These are phyloP conservation scores for Auricularia sp. DNA, from an alignment of 768 basidiomycete species.

Conservation along the genomic window DNA sequence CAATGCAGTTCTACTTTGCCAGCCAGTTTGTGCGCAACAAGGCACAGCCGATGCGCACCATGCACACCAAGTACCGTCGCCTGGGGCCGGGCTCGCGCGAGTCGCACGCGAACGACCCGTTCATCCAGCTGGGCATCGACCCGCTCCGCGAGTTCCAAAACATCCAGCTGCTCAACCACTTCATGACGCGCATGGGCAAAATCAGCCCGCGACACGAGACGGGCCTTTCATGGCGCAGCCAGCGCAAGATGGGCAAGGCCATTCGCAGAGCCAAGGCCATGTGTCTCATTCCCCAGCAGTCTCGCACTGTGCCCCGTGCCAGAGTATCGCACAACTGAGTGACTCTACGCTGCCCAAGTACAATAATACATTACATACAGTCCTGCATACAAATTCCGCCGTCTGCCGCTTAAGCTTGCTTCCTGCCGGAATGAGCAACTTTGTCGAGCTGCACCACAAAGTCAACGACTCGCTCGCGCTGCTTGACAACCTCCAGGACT, in stretches of 20 bases:
- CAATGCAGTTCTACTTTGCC: neutral
- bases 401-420: neutral
- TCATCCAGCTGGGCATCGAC: conserved; percentile 62
- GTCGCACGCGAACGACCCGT: conserved; percentile 52
- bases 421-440: conserved; percentile 27
- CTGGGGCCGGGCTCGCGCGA: conserved; percentile 48
- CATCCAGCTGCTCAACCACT: conserved; percentile 43
- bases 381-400: neutral
- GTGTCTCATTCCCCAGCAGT: conserved; percentile 58
- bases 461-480: conserved; percentile 44
- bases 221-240: conserved; percentile 64
- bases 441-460: conserved; percentile 83
- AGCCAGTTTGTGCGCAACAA: neutral
- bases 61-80: conserved; percentile 16
- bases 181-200: conserved; percentile 69
- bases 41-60: neutral
- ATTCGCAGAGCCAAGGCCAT: conserved; percentile 85
- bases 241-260: conserved; percentile 71
- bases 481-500: conserved; percentile 78
- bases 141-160: conserved; percentile 63
- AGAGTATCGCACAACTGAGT: too few species aligned
- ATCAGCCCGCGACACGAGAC: conserved; percentile 63
- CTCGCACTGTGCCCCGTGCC: neutral
- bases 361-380: too few species aligned
- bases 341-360: too few species aligned